These are phyloP conservation scores for Hyaloscypha bicolor DNA, from an alignment of 495 filamentous ascomycete species.

Conservation along the genomic window DNA sequence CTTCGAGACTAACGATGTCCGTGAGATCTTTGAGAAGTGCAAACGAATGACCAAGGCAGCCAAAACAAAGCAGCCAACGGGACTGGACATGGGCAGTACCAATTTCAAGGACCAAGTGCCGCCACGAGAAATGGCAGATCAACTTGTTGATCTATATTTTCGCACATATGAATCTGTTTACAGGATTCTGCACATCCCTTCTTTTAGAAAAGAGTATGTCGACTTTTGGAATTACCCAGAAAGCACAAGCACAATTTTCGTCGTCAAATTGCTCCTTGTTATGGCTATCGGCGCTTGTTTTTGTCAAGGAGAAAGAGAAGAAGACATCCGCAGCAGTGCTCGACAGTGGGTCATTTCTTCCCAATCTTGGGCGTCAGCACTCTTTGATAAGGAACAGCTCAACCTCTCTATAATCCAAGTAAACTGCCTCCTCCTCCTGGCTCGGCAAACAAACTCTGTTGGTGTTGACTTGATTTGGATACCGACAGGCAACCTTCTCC, in stretches of 20 bases:
- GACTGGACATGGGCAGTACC: slow-evolving; percentile 42
- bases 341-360: slow-evolving; percentile 53
- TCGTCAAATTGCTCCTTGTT: slow-evolving; percentile 55
- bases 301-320: slow-evolving; percentile 9
- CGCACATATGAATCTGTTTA: slow-evolving; percentile 48
- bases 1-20: background rate
- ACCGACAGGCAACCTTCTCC: slow-evolving; percentile 55
- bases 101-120: slow-evolving; percentile 42
- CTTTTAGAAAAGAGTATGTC: slow-evolving; percentile 53
- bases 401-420: slow-evolving; percentile 56
- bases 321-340: slow-evolving; percentile 2
- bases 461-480: slow-evolving; percentile 62
- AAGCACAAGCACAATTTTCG: background rate
- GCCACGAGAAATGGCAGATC: slow-evolving; percentile 46
- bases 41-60: slow-evolving; percentile 41
- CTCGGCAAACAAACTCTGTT: slow-evolving; percentile 56
- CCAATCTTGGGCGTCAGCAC: slow-evolving; percentile 57
- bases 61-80: slow-evolving; percentile 46
- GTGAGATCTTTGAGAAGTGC: background rate
- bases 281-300: slow-evolving; percentile 52
- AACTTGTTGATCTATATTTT: slow-evolving; percentile 48
- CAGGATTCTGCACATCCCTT: slow-evolving; percentile 58
- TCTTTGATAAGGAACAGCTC: slow-evolving; percentile 52
- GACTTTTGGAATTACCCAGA: background rate
- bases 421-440: slow-evolving; percentile 60